Base-by-base conservation (phyloP, 371 early-diverging fungal genomes). In the Enterospora canceri region DNA sequence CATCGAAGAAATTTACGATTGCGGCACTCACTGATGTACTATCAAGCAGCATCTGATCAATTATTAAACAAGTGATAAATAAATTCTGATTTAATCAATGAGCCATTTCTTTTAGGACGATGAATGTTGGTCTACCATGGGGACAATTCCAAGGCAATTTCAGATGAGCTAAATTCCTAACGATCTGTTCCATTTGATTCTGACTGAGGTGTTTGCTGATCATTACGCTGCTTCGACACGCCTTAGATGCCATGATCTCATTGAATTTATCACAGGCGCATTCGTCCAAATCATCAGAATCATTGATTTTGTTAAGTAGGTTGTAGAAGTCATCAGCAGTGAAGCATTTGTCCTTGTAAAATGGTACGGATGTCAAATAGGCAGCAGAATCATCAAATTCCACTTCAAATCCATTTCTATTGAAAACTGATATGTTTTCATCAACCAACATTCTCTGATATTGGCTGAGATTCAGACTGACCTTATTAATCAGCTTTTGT, bases 101-200 rank as follows among this genome's bases (percentile, higher is more conserved):
- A 4, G 55, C 33, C 29, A 66, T 29, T 48, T 67, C 61, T 29
- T 60, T 57, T 5, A 78, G 48, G 1, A 79, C 48, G 29, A 65
- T 65, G 56, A 79, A 76, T 16, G 95, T 92, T 0, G 97, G 95
- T 19, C 97, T 81, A 1, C 97, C 97, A 70, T 96, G 97, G 18
- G 95, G 95, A 72, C 97, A 96, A 70, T 93, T 92, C 83, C 83
- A 82, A 29, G 83, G 83, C 18, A 65, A 53, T 8, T 70, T 65
- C 35, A 82, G 54, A 34, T 28, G 30, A 1, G 55, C 28, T 33
- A 82, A 51, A 35, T 68, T 74, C 18, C 62, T 54, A 3, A 82
- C 58, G 23, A 82, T 73, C 24, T 61, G 49, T 33, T 69, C 55
- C 81, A 82, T 81, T 31, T 72, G 53, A 24, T 34, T 47, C 21